Base-by-base conservation (phyloP, 2,329 filamentous ascomycete species). In the Arthrobotrys conoides region DNA sequence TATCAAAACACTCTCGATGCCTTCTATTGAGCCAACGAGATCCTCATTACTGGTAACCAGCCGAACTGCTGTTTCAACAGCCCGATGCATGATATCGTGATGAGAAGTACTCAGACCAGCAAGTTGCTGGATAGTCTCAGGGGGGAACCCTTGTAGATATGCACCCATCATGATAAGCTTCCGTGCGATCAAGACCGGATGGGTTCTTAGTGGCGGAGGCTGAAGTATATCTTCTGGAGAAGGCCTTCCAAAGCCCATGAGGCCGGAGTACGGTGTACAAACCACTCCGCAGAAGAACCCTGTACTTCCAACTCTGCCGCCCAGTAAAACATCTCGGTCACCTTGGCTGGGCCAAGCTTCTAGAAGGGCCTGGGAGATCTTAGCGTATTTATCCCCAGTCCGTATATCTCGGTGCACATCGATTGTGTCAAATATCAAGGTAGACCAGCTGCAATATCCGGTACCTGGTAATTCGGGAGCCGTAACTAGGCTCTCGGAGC, bases 1-100 rank as follows among this genome's bases (percentile, higher is more conserved):
- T 0, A 88, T 83, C 80, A 88, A 84, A n/a, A 89, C 83, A 64
- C 87, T 87, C 73, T 88, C 86, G 5, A 89, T 81, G 0, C 87
- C 88, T 81, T 90, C 88, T 0, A 87, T 81, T 2, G 86, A 87
- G 24, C 82, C 83, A 0, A 86, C 80, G 0, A 89, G 81, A 1
- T 86, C 85, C 64, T 88, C 86, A 27, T 88, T 85, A 14, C 83
- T 84, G 0, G 86, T 87, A 0, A 89, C 85, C 6, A 84, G 79
- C 4, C 81, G 83, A 1, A 81, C 83, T 0, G 85, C 82, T 0
- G 83, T 80, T 6, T 82, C 81, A 1, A 85, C 81, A 71, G 85
- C 84, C 66, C 51, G 33, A 12, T 65, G 57, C 57, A 71, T 65
- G 8, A 65, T 20, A 24, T 55, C n/a, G n/a, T 63, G 78, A 8